Conservation (phyloP, 495 filamentous ascomycete species). For the Podospora pseudopauciseta region DNA sequence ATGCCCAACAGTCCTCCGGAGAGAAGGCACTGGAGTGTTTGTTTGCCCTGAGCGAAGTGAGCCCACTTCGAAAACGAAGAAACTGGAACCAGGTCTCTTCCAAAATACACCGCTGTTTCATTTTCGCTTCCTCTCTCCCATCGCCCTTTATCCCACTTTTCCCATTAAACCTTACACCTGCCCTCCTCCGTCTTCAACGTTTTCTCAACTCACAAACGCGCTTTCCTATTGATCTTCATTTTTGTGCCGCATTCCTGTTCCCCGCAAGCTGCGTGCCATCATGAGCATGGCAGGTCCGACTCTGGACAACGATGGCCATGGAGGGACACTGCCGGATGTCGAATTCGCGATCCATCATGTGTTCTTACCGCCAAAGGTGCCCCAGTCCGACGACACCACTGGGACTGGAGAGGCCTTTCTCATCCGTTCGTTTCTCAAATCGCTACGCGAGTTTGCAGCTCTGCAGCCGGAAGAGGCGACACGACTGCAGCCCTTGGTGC, state of each 20-base stretch:
- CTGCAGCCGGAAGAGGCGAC: neutral
- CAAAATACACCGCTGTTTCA: neutral
- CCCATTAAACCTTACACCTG: neutral
- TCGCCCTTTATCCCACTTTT: neutral
- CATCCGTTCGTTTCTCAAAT: constrained; percentile 25
- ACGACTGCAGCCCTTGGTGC: neutral
- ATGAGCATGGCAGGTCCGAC: neutral
- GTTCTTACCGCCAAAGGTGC: constrained; percentile 57
- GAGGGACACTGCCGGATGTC: neutral
- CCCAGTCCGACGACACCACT: constrained; percentile 43
- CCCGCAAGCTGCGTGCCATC: neutral
- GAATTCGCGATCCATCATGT: constrained; percentile 54
- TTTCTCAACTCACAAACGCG: neutral
- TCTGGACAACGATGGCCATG: neutral
- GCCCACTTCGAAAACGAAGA: neutral
- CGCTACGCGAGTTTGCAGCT: constrained; percentile 4
- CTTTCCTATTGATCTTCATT: neutral
- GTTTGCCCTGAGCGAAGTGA: neutral
- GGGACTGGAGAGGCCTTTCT: constrained; percentile 1
- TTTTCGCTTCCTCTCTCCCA: neutral
- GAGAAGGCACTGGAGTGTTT: no score
- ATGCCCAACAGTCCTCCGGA: no score
- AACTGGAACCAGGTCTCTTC: neutral
- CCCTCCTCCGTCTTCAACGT: neutral
- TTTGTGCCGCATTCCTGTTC: no score